A percentile compares a stretch with the other conserved stretches of the same genome.
Evolutionary conservation across 2,329 filamentous ascomycete species (phyloP).

Genomic region (Alternaria sp.): DNA sequence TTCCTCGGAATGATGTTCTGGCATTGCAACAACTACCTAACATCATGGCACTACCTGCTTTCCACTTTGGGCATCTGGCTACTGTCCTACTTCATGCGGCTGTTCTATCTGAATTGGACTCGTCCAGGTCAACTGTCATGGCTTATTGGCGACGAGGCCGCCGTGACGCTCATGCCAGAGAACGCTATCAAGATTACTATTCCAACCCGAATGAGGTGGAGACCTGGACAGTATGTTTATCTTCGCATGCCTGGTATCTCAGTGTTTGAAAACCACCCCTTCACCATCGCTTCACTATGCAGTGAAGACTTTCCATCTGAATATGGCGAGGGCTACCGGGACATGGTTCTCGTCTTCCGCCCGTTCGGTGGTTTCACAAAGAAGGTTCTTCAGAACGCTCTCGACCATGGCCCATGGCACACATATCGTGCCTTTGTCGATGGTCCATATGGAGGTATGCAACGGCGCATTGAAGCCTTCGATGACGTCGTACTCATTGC

Average conservation of each 20-base stretch:
- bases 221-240: constrained; percentile 93
- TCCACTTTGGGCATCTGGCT: constrained; percentile 82
- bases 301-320: constrained; percentile 93
- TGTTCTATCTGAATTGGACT: constrained; percentile 91
- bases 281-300: constrained; percentile 92
- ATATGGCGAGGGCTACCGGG: constrained; percentile 86
- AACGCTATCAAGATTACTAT: constrained; percentile 97
- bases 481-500: constrained; percentile 94
- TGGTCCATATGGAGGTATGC: constrained; percentile 95
- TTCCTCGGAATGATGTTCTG: constrained; percentile 91
- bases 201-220: constrained; percentile 91
- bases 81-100: constrained; percentile 74
- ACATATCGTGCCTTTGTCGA: constrained; percentile 93
- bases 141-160: constrained; percentile 89
- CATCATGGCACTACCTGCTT: constrained; percentile 89
- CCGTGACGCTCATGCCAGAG: constrained; percentile 87
- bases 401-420: constrained; percentile 87
- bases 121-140: constrained; percentile 82
- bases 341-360: constrained; percentile 90
- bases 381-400: constrained; percentile 81
- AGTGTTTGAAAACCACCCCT: constrained; percentile 90
- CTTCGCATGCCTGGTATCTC: constrained; percentile 93
- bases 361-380: constrained; percentile 92
- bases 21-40: constrained; percentile 93
- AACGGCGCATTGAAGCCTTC: constrained; percentile 86